A percentile compares a stretch with the other conserved stretches of the same genome.
Evolutionary conservation across 2,329 filamentous ascomycete species (phyloP).

Genomic region (Madurella mycetomatis): DNA sequence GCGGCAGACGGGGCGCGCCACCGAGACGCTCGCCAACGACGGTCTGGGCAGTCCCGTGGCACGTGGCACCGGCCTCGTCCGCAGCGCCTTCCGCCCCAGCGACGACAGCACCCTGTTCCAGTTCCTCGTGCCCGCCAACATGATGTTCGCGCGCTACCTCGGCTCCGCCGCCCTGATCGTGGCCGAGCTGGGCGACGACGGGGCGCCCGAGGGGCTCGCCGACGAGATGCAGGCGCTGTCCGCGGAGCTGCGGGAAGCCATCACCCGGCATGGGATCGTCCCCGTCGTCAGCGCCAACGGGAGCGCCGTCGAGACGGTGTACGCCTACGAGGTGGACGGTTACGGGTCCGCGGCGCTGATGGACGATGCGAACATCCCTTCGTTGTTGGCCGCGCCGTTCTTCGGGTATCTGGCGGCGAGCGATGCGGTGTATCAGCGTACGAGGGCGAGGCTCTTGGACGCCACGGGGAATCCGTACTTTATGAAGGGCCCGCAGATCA

Average conservation of each 20-base stretch:
- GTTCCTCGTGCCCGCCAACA: conserved; percentile 85
- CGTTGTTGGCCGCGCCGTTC: conserved; percentile 56
- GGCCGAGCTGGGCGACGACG: conserved; percentile 35
- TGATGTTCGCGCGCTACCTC: conserved; percentile 70
- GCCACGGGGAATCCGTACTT: conserved; percentile 68
- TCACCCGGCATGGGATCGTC: conserved; percentile 42
- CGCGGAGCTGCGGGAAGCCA: conserved; percentile 39
- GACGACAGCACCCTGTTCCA: conserved; percentile 84
- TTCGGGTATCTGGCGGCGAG: conserved; percentile 53
- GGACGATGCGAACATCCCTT: conserved; percentile 66
- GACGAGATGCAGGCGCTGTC: conserved; percentile 55
- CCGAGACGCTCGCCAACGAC: conserved; percentile 73
- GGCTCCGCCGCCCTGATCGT: conserved; percentile 44
- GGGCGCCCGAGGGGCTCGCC: conserved; percentile 46
- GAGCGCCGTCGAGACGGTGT: conserved; percentile 54
- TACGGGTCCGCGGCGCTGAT: conserved; percentile 58
- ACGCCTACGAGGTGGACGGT: conserved; percentile 69
- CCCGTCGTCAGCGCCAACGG: conserved; percentile 27
- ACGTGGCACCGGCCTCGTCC: conserved; percentile 72
- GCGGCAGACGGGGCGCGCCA: conserved; percentile 65
- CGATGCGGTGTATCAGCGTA: conserved; percentile 67
- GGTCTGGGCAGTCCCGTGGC: conserved; percentile 79
- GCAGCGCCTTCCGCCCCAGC: conserved; percentile 84
- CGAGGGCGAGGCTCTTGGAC: conserved; percentile 64
- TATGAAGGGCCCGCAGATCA: conserved; percentile 49